These are phyloP conservation scores for Shiraia sp. DNA, from an alignment of 2,329 filamentous ascomycete species.

Conservation along the genomic window DNA sequence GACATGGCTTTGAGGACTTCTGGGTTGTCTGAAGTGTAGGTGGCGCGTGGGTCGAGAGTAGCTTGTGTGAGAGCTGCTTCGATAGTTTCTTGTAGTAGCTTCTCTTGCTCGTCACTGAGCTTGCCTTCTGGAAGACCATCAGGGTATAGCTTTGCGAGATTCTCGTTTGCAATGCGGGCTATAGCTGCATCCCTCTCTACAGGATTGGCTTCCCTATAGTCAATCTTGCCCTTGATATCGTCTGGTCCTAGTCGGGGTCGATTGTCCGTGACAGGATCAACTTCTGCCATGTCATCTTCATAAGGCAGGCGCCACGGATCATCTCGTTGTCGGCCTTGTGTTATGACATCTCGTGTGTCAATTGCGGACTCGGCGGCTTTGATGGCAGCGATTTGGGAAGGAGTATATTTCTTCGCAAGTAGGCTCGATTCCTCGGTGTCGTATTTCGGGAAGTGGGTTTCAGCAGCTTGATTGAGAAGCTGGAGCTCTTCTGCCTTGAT, in stretches of 20 bases:
- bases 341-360: constrained; percentile 71
- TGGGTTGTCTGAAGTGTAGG: constrained; percentile 55
- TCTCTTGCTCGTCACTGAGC: constrained; percentile 16
- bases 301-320: constrained; percentile 70
- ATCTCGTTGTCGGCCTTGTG: constrained; percentile 70
- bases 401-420: constrained; percentile 72
- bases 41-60: constrained; percentile 47
- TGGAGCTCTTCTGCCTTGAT: constrained; percentile 49
- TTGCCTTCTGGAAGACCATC: constrained; percentile 39
- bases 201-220: constrained; percentile 32
- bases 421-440: constrained; percentile 51
- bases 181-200: constrained; percentile 39
- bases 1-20: constrained; percentile 54
- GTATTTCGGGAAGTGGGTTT: constrained; percentile 62
- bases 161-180: constrained; percentile 36
- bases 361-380: constrained; percentile 79
- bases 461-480: constrained; percentile 38
- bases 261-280: constrained; percentile 75
- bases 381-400: constrained; percentile 79
- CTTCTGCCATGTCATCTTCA: constrained; percentile 78
- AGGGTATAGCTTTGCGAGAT: constrained; percentile 42
- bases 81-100: constrained; percentile 29
- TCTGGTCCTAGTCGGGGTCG: constrained; percentile 5
- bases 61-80: constrained; percentile 40
- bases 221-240: constrained; percentile 27